A percentile compares a stretch with the other conserved stretches of the same genome.
Evolutionary conservation across 2,329 filamentous ascomycete genomes (phyloP).

Genomic region (Coccinonectria pachysandricola): DNA sequence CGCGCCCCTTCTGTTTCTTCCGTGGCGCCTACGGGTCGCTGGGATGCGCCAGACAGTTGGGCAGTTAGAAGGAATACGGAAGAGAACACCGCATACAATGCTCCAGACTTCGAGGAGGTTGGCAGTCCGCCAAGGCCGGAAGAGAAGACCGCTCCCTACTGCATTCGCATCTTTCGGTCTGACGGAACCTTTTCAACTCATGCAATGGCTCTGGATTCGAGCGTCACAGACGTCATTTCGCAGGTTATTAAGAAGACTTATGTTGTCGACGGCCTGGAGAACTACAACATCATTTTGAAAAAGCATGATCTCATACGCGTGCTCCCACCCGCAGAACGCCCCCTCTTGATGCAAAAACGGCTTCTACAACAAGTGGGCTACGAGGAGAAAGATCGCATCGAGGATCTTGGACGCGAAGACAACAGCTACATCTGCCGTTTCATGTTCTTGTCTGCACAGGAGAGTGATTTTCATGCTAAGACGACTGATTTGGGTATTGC

Average conservation of each 20-base stretch:
- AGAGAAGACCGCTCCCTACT: slow-evolving; percentile 69
- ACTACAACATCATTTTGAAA: slow-evolving; percentile 90
- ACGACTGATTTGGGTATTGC: slow-evolving; percentile 68
- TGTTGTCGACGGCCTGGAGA: slow-evolving; percentile 78
- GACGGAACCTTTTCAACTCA: slow-evolving; percentile 93
- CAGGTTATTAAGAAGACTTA: slow-evolving; percentile 93
- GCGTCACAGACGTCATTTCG: slow-evolving; percentile 76
- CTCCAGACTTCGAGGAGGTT: slow-evolving; percentile 55
- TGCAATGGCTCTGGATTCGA: slow-evolving; percentile 72
- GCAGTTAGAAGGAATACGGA: slow-evolving; percentile 68
- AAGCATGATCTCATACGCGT: slow-evolving; percentile 86
- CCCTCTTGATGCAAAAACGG: slow-evolving; percentile 82
- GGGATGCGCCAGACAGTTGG: slow-evolving; percentile 97
- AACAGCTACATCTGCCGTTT: slow-evolving; percentile 96
- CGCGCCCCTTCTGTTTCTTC: slow-evolving; percentile 24
- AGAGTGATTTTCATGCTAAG: slow-evolving; percentile 64
- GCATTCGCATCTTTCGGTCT: slow-evolving; percentile 87
- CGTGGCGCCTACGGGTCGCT: slow-evolving; percentile 45
- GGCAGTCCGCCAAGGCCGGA: slow-evolving; percentile 59
- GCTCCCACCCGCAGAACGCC: slow-evolving; percentile 66
- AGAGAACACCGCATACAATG: slow-evolving; percentile 47
- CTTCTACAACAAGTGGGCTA: slow-evolving; percentile 89
- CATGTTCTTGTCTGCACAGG: slow-evolving; percentile 82
- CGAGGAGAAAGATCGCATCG: slow-evolving; percentile 72
- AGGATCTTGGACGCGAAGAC: slow-evolving; percentile 91